Percentiles rank a stretch among this genome's conserved stretches.
These are phyloP conservation scores for Teratosphaeria nubilosa DNA, from an alignment of 2,329 filamentous ascomycete species.

Conservation along the genomic window DNA sequence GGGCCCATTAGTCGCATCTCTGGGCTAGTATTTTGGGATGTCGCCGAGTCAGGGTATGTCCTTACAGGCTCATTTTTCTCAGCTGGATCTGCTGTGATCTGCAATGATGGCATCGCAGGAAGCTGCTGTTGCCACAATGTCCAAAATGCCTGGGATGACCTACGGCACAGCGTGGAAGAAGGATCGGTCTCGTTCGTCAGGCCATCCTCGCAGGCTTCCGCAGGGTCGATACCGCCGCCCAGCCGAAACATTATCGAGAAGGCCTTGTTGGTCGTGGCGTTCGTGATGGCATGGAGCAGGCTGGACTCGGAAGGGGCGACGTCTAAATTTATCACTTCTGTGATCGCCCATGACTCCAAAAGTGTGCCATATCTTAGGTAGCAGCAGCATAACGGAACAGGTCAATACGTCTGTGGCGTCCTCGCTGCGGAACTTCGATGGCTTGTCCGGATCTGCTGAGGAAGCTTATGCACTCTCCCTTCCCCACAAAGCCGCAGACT, in stretches of 20 bases:
- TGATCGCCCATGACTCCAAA: slow-evolving; percentile 49
- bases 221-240: slow-evolving; percentile 66
- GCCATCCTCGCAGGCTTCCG: slow-evolving; percentile 62
- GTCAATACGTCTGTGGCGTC: slow-evolving; percentile 56
- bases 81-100: not conserved
- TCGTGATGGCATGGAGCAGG: slow-evolving; percentile 48
- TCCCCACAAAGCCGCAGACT: slow-evolving; percentile 42
- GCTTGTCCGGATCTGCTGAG: slow-evolving; percentile 27
- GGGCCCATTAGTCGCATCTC: not conserved
- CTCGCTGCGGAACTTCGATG: slow-evolving; percentile 53
- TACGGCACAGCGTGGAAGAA: slow-evolving; percentile 88
- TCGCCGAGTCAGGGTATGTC: no score
- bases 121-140: not conserved
- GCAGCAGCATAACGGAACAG: slow-evolving; percentile 51
- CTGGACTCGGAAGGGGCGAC: slow-evolving; percentile 48
- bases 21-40: not conserved
- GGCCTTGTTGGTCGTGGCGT: slow-evolving; percentile 59
- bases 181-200: slow-evolving; percentile 55
- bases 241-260: slow-evolving; percentile 71
- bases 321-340: slow-evolving; percentile 66
- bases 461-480: slow-evolving; percentile 48
- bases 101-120: slow-evolving; percentile 6
- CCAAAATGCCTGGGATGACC: slow-evolving; percentile 39
- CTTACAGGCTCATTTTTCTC: not conserved
- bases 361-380: slow-evolving; percentile 52